Base-by-base conservation (phyloP, 768 basidiomycete genomes). In the Sporobolomyces roseus region DNA sequence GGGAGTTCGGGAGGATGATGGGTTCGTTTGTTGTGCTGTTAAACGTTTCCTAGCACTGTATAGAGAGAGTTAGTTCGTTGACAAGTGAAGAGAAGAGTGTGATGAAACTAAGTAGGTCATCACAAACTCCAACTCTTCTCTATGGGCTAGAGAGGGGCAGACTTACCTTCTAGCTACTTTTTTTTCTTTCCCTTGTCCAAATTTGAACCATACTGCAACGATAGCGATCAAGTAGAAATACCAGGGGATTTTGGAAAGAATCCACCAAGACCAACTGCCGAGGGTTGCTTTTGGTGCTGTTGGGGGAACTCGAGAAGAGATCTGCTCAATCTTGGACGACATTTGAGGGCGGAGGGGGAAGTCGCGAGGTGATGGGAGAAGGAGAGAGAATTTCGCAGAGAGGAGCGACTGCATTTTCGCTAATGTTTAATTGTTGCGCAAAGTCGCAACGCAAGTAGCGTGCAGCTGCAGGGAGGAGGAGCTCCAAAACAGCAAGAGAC, bases 161-260 rank as follows among this genome's bases (percentile, higher is more conserved):
- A 41, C 58, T 25, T 16, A 60, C 58, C 45, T 46, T 10, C 58
- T 46, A 30, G 43, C 45, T 5, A 33, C 29, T 19, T 23, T 48
- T 41, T 58, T 43, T 14, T 16, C 36, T 10, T 30, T 38, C 21
- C 7, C 36, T 4, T 38, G 32, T 27, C 35, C n/a, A n/a, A 56
- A 56, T 29, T 36, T 21, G 54, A 16, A 25, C 7, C 25, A 56
- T 8, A 19, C 29, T 6, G 32, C 29, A 12, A 32, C 5, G 8
- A 60, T 43, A 23, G 21, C 19, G 36, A 48, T 27, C 43, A 48
- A 29, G 29, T 33, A 60, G 58, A 46, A 14, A 27, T 48, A 60
- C 58, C 58, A 60, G 4, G 58, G 58, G 19, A 60, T 33, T 33
- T 33, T 60, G 3, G 43, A 10, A 2, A 48, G 9, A 45, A 60